Evolutionary conservation across 208 protist genomes (phyloP), one percentile per base, ranked within the genome.

Genomic region (Acanthamoeba quina): DNA sequence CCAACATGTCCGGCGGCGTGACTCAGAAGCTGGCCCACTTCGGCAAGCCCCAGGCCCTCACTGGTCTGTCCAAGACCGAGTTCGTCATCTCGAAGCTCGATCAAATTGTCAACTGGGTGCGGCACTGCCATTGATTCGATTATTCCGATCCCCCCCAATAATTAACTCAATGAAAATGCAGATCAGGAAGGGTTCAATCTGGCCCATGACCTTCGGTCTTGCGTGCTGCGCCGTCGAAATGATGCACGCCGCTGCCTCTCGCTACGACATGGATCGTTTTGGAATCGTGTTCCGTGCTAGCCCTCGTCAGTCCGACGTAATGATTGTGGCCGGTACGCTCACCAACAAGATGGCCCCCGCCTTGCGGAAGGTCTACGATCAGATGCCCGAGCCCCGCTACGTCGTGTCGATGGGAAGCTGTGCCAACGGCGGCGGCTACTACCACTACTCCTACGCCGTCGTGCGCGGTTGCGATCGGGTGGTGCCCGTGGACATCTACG

Each of bases 281-380:
- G 99, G 99, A 95, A 99, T 99, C 93, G 98, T 99, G 88, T 99
- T 99, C 94, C 54, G 94, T 88, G 96, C 94, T 26, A 94, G 90
- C 17, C 96, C 96, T 89, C 98, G 99, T 74, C 99, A 99, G 96
- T 98, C 99, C 5, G 99, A 99, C 95, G 98, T 99, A 83, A 99
- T 99, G 96, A 99, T 99, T 95, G 99, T 99, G n/a, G 99, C 99
- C 1, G 99, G 99, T 80, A 99, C 99, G 26, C 98, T 99, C 26
- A 99, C 99, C 49, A 99, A 99, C 96, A 99, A 99, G 95, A 99
- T 99, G 99, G 99, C 99, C 4, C 99, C 99, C 37, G 98, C 99
- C n/a, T 96, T 99, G 26, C 97, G 99, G 47, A 99, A 99, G 94
- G 98, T 99, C 31, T 99, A 99, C 95, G 98, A 99, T 86, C 98